These are phyloP conservation scores for Aspergillus panamensis DNA, from an alignment of 495 filamentous ascomycete species.

Conservation along the genomic window DNA sequence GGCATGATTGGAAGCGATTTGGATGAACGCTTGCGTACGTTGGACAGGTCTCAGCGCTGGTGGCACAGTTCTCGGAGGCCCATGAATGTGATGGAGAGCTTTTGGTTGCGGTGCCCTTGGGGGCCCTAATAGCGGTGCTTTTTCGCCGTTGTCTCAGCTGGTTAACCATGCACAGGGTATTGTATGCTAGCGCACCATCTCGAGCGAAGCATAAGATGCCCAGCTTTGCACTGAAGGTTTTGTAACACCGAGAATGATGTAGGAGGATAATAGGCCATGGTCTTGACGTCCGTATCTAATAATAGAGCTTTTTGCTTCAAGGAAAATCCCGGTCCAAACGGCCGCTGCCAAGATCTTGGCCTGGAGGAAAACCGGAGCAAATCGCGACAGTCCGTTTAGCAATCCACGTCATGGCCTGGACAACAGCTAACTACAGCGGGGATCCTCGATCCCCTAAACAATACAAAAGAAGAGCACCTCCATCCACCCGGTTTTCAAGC, in stretches of 20 bases:
- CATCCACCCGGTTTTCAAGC: background rate
- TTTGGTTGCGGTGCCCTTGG: too few relatives aligned
- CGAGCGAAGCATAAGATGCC: too few relatives aligned
- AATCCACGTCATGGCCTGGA: background rate
- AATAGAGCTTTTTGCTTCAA: too few relatives aligned
- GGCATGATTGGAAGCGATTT: background rate
- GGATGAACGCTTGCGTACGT: too few relatives aligned
- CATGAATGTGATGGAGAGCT: background rate
- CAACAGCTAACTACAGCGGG: background rate
- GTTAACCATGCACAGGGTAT: too few relatives aligned
- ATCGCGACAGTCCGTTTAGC: background rate
- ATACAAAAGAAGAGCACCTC: background rate
- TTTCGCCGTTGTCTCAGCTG: too few relatives aligned
- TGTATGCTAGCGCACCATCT: too few relatives aligned
- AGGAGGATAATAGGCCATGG: too few relatives aligned
- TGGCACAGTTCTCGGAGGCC: background rate
- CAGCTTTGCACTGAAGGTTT: too few relatives aligned
- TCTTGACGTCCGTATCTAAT: too few relatives aligned
- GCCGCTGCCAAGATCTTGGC: background rate
- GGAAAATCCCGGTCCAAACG: background rate
- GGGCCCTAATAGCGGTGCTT: too few relatives aligned
- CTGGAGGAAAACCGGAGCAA: background rate
- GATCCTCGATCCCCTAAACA: background rate
- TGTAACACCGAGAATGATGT: too few relatives aligned
- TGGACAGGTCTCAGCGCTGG: background rate